phyloP scores from a whole-genome alignment of 176 grass and related monocot genomes.

The Hyparrhenia diplandra region DNA sequence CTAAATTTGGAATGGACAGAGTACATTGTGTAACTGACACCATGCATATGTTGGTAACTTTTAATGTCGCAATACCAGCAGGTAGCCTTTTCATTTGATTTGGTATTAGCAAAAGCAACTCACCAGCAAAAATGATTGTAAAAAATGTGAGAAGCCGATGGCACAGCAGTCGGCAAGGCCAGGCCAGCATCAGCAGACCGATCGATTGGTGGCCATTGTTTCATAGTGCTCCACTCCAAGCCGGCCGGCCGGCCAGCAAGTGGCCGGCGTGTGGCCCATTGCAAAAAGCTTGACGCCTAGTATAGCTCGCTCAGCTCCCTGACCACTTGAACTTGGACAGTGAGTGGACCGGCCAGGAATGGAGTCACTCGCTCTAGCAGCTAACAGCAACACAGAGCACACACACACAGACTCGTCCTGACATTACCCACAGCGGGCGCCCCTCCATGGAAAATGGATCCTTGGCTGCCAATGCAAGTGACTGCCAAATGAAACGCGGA shows the following conservation, averaged over 20 bases:
- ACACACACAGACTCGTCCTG: too few relatives aligned
- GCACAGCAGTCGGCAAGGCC: background rate
- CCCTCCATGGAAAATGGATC: background rate
- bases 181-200: too few relatives aligned
- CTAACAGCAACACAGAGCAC: too few relatives aligned
- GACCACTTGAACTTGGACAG: background rate
- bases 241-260: too few relatives aligned
- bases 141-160: background rate
- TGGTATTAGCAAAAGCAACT: too few relatives aligned
- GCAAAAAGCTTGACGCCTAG: background rate
- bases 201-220: slow-evolving; percentile 19
- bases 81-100: background rate
- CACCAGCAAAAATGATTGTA: background rate
- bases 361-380: too few relatives aligned
- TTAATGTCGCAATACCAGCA: background rate
- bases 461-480: background rate
- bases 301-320: too few relatives aligned
- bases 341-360: background rate
- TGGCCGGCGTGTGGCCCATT: background rate
- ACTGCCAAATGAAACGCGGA: background rate
- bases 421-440: too few relatives aligned
- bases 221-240: slow-evolving; percentile 1
- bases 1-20: background rate
- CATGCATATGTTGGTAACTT: background rate
- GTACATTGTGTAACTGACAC: background rate